phyloP scores from a whole-genome alignment of 805 yeast species.

The Yamadazyma laniorum region DNA sequence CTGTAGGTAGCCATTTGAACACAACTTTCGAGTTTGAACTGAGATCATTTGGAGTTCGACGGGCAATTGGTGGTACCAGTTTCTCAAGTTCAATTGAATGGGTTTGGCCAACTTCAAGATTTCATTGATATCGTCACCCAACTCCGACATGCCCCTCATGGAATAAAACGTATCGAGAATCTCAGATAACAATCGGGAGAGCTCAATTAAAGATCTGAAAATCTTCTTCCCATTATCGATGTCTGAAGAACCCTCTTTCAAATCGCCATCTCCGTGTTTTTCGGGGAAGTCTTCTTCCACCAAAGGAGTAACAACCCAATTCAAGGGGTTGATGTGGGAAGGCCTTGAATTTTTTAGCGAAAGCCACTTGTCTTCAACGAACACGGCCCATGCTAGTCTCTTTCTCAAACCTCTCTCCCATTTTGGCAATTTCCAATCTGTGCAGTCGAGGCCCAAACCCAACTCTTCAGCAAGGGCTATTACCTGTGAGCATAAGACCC shows the following conservation, averaged over 20 bases:
- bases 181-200: slow-evolving; percentile 68
- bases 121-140: slow-evolving; percentile 55
- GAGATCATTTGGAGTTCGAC: slow-evolving; percentile 60
- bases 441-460: slow-evolving; percentile 88
- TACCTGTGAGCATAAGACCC: slow-evolving; percentile 85
- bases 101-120: slow-evolving; percentile 80
- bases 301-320: slow-evolving; percentile 77
- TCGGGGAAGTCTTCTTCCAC: slow-evolving; percentile 79
- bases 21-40: slow-evolving; percentile 58
- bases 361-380: slow-evolving; percentile 89
- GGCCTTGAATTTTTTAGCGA: slow-evolving; percentile 80
- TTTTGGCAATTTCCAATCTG: slow-evolving; percentile 85
- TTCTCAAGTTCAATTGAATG: slow-evolving; percentile 63
- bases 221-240: slow-evolving; percentile 67
- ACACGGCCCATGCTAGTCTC: slow-evolving; percentile 94
- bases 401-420: slow-evolving; percentile 93
- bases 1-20: slow-evolving; percentile 76
- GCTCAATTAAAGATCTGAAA: slow-evolving; percentile 64
- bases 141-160: slow-evolving; percentile 56
- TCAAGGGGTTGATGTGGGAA: slow-evolving; percentile 68
- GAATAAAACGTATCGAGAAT: slow-evolving; percentile 73
- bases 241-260: slow-evolving; percentile 61
- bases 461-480: slow-evolving; percentile 86
- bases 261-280: slow-evolving; percentile 52
- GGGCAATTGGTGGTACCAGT: slow-evolving; percentile 77